These are phyloP conservation scores for Diaporthe longicolla DNA, from an alignment of 2,329 filamentous ascomycete genomes.

Conservation along the genomic window DNA sequence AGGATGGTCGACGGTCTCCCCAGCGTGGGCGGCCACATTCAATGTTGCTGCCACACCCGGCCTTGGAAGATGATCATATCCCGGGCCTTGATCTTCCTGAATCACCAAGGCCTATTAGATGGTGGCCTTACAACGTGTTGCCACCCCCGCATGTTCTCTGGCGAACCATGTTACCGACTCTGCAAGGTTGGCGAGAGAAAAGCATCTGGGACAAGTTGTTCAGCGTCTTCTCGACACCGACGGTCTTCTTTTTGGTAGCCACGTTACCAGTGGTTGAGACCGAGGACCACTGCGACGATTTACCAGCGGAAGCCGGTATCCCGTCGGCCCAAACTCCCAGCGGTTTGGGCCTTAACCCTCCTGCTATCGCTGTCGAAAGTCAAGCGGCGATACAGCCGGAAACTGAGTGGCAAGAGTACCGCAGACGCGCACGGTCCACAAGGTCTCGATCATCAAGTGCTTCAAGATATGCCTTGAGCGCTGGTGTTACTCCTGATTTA, in stretches of 20 bases:
- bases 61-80: constrained; percentile 50
- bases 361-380: constrained; percentile 54
- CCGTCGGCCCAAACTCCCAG: constrained; percentile 50
- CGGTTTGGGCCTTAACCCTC: constrained; percentile 51
- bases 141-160: constrained; percentile 80
- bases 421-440: constrained; percentile 60
- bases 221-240: constrained; percentile 87
- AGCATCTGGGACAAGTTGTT: constrained; percentile 86
- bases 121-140: constrained; percentile 86
- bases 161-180: constrained; percentile 86
- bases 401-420: constrained; percentile 73
- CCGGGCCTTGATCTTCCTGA: constrained; percentile 56
- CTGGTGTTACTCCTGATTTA: constrained; percentile 21
- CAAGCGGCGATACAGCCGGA: constrained; percentile 56
- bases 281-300: constrained; percentile 75
- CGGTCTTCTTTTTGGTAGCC: constrained; percentile 89
- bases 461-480: constrained; percentile 33
- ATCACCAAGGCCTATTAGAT: constrained; percentile 67
- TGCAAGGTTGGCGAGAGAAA: constrained; percentile 86
- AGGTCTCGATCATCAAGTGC: constrained; percentile 45
- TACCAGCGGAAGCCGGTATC: constrained; percentile 56
- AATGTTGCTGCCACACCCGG: constrained; percentile 63
- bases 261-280: constrained; percentile 93
- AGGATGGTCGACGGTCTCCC: constrained; percentile 41
- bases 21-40: constrained; percentile 66